A percentile compares a stretch with the other conserved stretches of the same genome.
phyloP scores from a whole-genome alignment of 345 rosid species.

The Ceriops tagal region DNA sequence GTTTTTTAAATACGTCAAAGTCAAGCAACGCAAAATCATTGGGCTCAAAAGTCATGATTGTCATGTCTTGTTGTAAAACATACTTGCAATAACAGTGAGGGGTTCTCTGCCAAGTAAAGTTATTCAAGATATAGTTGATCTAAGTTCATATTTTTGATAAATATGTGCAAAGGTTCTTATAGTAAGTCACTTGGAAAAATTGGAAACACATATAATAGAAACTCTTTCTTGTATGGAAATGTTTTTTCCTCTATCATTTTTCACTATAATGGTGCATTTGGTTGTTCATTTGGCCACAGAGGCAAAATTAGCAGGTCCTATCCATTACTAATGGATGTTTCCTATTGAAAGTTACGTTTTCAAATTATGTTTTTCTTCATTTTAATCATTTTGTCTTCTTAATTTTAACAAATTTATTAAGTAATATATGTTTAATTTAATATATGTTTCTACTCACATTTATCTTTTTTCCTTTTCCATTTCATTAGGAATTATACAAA shows the following conservation, averaged over 20 bases:
- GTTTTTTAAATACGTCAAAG: not conserved
- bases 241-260: slow-evolving; percentile 10
- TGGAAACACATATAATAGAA: not conserved
- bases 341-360: not conserved
- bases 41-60: slow-evolving; percentile 8
- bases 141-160: not conserved
- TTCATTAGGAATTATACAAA: too few species aligned
- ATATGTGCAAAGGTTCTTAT: not conserved
- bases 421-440: too few species aligned
- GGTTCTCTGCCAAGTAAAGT: too few species aligned
- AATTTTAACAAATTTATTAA: too few species aligned
- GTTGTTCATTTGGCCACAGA: slow-evolving; percentile 8
- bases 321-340: slow-evolving; percentile 11
- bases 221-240: slow-evolving; percentile 18
- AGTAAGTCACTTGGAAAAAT: not conserved
- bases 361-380: too few species aligned
- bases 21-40: not conserved
- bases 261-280: slow-evolving; percentile 16
- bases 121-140: too few species aligned
- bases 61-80: not conserved
- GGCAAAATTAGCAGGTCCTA: not conserved
- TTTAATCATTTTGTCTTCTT: too few species aligned
- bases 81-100: too few species aligned
- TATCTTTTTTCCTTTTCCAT: too few species aligned
- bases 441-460: too few species aligned